Evolutionary conservation across 2,329 filamentous ascomycete genomes (phyloP).

Genomic region (Akanthomyces dipterigenus): DNA sequence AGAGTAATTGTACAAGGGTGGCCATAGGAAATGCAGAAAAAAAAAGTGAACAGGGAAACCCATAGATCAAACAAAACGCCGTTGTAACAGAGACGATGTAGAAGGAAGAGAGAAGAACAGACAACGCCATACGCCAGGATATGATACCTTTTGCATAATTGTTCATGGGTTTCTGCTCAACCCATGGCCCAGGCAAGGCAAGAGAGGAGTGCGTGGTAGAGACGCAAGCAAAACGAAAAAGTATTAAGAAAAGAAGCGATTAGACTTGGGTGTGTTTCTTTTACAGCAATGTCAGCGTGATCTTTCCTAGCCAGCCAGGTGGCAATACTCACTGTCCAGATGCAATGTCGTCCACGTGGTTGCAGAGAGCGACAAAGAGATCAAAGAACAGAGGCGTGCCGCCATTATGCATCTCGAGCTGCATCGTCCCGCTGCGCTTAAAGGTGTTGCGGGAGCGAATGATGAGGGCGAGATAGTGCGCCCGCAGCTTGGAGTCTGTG

Average conservation of each 20-base stretch:
- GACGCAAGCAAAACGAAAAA: not conserved
- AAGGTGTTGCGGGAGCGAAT: slow-evolving; percentile 83
- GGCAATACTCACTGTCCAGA: slow-evolving; percentile 43
- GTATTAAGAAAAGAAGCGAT: slow-evolving; percentile 30
- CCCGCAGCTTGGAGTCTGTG: slow-evolving; percentile 81
- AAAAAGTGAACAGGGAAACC: not conserved
- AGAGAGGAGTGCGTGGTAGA: not conserved
- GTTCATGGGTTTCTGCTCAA: not conserved
- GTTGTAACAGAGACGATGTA: not conserved
- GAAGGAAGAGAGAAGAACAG: slow-evolving; percentile 7
- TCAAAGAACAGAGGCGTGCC: slow-evolving; percentile 84
- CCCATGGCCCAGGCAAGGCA: not conserved
- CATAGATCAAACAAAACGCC: slow-evolving; percentile 2
- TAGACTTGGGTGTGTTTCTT: slow-evolving; percentile 39
- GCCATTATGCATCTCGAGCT: slow-evolving; percentile 85
- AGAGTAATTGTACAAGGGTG: slow-evolving; percentile 30
- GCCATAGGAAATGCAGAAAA: slow-evolving; percentile 7
- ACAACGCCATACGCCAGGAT: slow-evolving; percentile 11
- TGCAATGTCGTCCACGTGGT: slow-evolving; percentile 71
- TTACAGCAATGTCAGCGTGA: slow-evolving; percentile 13
- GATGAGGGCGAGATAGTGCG: slow-evolving; percentile 87
- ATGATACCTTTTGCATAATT: not conserved
- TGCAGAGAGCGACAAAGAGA: slow-evolving; percentile 86
- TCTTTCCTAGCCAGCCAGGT: not conserved
- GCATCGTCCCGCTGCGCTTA: slow-evolving; percentile 92